phyloP scores from a whole-genome alignment of 2,329 filamentous ascomycete genomes.

The Colletotrichum chlorophyti region DNA sequence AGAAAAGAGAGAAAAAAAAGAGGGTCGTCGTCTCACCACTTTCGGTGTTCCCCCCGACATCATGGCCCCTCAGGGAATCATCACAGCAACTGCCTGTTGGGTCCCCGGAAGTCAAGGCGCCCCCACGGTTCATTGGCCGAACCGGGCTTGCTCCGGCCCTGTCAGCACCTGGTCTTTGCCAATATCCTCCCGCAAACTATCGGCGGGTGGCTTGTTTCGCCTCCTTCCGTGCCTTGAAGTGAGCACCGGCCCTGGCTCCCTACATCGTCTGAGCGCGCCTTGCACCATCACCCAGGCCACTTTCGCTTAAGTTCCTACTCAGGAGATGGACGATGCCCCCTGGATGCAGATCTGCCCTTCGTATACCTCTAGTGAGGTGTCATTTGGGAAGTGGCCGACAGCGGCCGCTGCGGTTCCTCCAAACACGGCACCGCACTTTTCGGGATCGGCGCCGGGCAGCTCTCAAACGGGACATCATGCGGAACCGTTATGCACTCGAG shows the following conservation, averaged over 20 bases:
- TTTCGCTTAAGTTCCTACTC: slow-evolving; percentile 28
- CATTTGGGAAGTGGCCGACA: background rate
- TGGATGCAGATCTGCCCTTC: slow-evolving; percentile 14
- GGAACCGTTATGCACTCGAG: too few relatives aligned
- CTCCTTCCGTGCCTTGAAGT: slow-evolving; percentile 1
- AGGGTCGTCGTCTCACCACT: too few relatives aligned
- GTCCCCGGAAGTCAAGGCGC: too few relatives aligned
- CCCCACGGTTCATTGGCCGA: slow-evolving; percentile 1
- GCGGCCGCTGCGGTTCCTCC: background rate
- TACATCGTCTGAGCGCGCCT: slow-evolving; percentile 24
- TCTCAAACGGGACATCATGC: too few relatives aligned
- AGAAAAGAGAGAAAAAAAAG: too few relatives aligned
- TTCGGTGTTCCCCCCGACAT: too few relatives aligned
- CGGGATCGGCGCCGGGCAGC: slow-evolving; percentile 11
- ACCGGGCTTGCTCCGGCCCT: background rate
- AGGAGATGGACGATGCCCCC: slow-evolving; percentile 8
- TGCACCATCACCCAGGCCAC: slow-evolving; percentile 11
- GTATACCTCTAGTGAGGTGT: slow-evolving; percentile 8
- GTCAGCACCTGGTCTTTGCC: slow-evolving; percentile 5
- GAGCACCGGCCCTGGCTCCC: slow-evolving; percentile 5
- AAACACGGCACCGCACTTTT: background rate
- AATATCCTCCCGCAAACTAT: slow-evolving; percentile 18
- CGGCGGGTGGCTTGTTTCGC: slow-evolving; percentile 24
- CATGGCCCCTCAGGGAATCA: too few relatives aligned
- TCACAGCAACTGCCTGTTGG: too few relatives aligned